These are phyloP conservation scores for Penicillium sp. DNA, from an alignment of 2,329 filamentous ascomycete genomes.

Conservation along the genomic window DNA sequence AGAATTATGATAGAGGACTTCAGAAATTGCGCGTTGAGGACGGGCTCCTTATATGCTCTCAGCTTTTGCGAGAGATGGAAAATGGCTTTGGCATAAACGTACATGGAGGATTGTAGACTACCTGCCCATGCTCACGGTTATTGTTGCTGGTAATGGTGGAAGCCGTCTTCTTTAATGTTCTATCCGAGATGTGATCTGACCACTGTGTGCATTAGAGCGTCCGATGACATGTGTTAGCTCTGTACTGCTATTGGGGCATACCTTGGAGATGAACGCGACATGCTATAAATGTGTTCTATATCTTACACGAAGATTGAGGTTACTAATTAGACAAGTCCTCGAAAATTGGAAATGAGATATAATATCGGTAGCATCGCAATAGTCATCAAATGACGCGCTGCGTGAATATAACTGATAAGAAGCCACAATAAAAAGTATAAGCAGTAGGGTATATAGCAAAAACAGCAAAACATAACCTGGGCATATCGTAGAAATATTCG, in stretches of 20 bases:
- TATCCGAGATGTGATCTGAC: slow-evolving; percentile 29
- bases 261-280: too few species aligned
- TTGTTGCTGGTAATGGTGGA: slow-evolving; percentile 13
- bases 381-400: neutral
- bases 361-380: neutral
- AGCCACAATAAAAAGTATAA: neutral
- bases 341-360: neutral
- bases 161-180: slow-evolving; percentile 21
- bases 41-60: slow-evolving; percentile 10
- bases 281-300: too few species aligned
- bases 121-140: slow-evolving; percentile 9
- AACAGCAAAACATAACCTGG: neutral
- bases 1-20: too few species aligned
- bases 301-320: neutral
- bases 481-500: neutral
- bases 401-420: neutral
- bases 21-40: slow-evolving; percentile 17
- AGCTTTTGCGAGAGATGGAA: slow-evolving; percentile 16
- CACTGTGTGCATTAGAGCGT: slow-evolving; percentile 14
- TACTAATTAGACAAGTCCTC: neutral
- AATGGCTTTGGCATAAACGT: slow-evolving; percentile 26
- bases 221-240: slow-evolving; percentile 5
- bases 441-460: slow-evolving; percentile 8
- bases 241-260: slow-evolving; percentile 1
- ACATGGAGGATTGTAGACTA: slow-evolving; percentile 27